A percentile compares a stretch with the other conserved stretches of the same genome.
Evolutionary conservation across 2,329 filamentous ascomycete species (phyloP).

Genomic region (Mariannaea elegans): DNA sequence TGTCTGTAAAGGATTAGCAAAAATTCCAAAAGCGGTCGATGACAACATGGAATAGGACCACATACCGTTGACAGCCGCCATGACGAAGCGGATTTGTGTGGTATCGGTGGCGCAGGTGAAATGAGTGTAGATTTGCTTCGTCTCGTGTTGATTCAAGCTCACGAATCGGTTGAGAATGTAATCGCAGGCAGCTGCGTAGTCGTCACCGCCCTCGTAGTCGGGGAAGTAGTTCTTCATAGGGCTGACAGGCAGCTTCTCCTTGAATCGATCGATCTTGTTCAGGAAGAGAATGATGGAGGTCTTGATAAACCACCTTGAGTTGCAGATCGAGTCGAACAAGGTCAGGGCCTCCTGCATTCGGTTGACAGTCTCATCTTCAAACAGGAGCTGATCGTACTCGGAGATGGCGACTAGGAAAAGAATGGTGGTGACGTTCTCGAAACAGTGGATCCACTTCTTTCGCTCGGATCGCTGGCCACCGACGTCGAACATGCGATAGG

Average conservation of each 20-base stretch:
- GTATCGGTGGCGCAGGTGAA: conserved; percentile 99
- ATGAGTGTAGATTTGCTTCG: conserved; percentile 99
- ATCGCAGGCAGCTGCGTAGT: conserved; percentile 95
- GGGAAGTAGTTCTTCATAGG: conserved; percentile 92
- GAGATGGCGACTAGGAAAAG: conserved; percentile 97
- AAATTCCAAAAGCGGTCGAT: neutral
- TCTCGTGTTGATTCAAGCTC: conserved; percentile 97
- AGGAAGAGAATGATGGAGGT: conserved; percentile 89
- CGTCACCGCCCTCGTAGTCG: conserved; percentile 92
- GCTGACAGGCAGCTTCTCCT: conserved; percentile 82
- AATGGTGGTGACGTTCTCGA: conserved; percentile 97
- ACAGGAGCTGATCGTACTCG: conserved; percentile 94
- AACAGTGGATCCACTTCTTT: conserved; percentile 99
- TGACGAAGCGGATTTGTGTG: conserved; percentile 98
- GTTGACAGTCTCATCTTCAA: conserved; percentile 96
- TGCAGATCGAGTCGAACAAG: conserved; percentile 87
- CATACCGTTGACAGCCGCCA: conserved; percentile 98
- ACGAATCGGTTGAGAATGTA: conserved; percentile 99
- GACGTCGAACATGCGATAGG: conserved; percentile 97
- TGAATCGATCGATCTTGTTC: conserved; percentile 91
- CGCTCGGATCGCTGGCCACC: conserved; percentile 94
- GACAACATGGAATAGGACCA: neutral
- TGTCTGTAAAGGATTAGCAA: conserved; percentile 73
- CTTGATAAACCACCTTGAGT: conserved; percentile 90
- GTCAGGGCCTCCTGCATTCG: conserved; percentile 92